Evolutionary conservation across 2,329 filamentous ascomycete species (phyloP), one percentile per base, ranked within the genome.

Genomic region (Alternaria novae-zelandiae): DNA sequence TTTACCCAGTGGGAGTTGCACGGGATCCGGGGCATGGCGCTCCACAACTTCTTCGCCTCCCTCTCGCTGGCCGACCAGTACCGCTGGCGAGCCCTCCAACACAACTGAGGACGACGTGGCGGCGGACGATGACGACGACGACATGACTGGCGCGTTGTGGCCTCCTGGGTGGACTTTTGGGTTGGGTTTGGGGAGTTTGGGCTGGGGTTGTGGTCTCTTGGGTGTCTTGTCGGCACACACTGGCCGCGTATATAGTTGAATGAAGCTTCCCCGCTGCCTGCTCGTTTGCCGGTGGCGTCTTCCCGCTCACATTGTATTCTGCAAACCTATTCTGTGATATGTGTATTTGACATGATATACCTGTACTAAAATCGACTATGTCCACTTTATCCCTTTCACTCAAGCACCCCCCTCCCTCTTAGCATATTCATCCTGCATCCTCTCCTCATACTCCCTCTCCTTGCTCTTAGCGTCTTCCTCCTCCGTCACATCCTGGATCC

Each of bases 391-490:
- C 4, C 4, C 36, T 41, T 41, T 36, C 5, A 20, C 30, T 46
- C 68, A 82, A 45, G 80, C 81, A 47, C 81, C 81, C 10, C 81
- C 80, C 67, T 82, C 80, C 26, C 80, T 71, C 77, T 82, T 82
- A 3, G 80, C 81, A 70, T 82, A 83, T 64, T 82, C 81, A 2
- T 81, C 80, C 68, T 82, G 79, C 65, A 83, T 82, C 21, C 71
- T 73, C 69, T 82, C 78, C 62, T 79, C 77, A 64, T 81, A 82
- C 57, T 78, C 46, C 67, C 73, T 78, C 61, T 80, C 79, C 43
- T 74, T 77, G 3, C 72, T 71, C 50, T 79, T 76, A 2, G 58
- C 47, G 9, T 78, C 71, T 53, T 79, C 73, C 45, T 75, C 66
- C 21, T 76, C 74, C 1, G 72, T 78, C 32, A 78, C 77, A 64